Evolutionary conservation across 2,329 filamentous ascomycete species (phyloP).

Genomic region (Fusarium coicis): DNA sequence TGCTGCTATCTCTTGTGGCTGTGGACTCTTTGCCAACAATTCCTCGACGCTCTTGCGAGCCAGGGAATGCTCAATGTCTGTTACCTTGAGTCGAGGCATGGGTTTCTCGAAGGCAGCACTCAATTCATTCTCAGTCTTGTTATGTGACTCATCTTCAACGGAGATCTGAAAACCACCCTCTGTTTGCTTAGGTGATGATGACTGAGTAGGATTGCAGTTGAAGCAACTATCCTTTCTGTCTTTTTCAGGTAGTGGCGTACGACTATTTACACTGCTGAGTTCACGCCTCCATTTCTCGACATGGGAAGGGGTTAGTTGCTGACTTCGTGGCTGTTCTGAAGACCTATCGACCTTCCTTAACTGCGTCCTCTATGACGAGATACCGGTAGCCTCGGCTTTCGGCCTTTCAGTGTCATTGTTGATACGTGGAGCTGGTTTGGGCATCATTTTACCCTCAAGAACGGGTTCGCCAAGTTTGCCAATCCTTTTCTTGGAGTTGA

Average conservation of each 20-base stretch:
- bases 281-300: slow-evolving; percentile 37
- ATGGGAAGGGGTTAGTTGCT: slow-evolving; percentile 22
- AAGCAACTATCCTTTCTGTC: slow-evolving; percentile 31
- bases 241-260: slow-evolving; percentile 19
- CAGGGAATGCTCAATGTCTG: slow-evolving; percentile 45
- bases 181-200: slow-evolving; percentile 17
- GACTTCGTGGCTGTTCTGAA: slow-evolving; percentile 21
- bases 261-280: slow-evolving; percentile 35
- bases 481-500: neutral
- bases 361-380: slow-evolving; percentile 40
- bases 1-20: slow-evolving; percentile 6
- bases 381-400: slow-evolving; percentile 8
- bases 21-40: slow-evolving; percentile 13
- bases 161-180: neutral
- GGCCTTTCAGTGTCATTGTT: neutral
- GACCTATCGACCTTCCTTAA: slow-evolving; percentile 39
- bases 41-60: slow-evolving; percentile 38
- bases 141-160: neutral
- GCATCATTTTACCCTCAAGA: slow-evolving; percentile 5
- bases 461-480: neutral
- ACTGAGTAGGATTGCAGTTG: slow-evolving; percentile 38
- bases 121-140: neutral
- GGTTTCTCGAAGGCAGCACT: slow-evolving; percentile 12
- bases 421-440: slow-evolving; percentile 7
- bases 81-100: slow-evolving; percentile 40